phyloP scores from a whole-genome alignment of 495 filamentous ascomycete genomes.

The Aspergillus sclerotioniger region DNA sequence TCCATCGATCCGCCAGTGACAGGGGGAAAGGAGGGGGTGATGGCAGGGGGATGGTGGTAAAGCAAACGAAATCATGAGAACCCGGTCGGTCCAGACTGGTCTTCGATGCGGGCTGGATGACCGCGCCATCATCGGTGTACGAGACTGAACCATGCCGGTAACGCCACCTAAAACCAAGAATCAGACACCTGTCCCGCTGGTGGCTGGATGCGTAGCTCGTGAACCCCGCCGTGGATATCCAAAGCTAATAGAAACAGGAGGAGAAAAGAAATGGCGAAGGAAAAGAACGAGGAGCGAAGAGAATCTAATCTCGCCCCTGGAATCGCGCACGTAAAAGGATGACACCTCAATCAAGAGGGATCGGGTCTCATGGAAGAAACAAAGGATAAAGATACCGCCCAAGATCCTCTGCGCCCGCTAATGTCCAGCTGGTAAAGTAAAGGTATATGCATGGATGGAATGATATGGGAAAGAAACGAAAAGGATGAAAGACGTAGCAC shows the following conservation, averaged over 20 bases:
- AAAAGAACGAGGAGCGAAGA: constrained; percentile 9
- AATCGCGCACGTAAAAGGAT: not conserved
- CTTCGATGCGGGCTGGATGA: not conserved
- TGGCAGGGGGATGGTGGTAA: not conserved
- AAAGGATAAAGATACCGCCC: constrained; percentile 35
- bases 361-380: constrained; percentile 12
- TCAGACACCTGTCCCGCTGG: constrained; percentile 21
- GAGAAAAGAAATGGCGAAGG: constrained; percentile 9
- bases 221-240: constrained; percentile 18
- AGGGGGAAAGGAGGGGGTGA: too few species aligned
- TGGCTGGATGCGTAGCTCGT: constrained; percentile 19
- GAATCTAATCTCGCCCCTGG: constrained; percentile 5
- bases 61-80: not conserved
- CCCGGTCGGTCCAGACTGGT: not conserved
- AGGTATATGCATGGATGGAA: constrained; percentile 21
- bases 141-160: not conserved
- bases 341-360: constrained; percentile 5
- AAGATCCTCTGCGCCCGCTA: constrained; percentile 44
- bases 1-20: too few species aligned
- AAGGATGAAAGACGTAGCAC: constrained; percentile 21
- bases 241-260: constrained; percentile 7
- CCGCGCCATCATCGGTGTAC: not conserved
- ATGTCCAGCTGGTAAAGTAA: constrained; percentile 42
- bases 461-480: constrained; percentile 20
- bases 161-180: not conserved